Evolutionary conservation across 2,329 filamentous ascomycete genomes (phyloP).

Genomic region (Curvularia verruculosa): DNA sequence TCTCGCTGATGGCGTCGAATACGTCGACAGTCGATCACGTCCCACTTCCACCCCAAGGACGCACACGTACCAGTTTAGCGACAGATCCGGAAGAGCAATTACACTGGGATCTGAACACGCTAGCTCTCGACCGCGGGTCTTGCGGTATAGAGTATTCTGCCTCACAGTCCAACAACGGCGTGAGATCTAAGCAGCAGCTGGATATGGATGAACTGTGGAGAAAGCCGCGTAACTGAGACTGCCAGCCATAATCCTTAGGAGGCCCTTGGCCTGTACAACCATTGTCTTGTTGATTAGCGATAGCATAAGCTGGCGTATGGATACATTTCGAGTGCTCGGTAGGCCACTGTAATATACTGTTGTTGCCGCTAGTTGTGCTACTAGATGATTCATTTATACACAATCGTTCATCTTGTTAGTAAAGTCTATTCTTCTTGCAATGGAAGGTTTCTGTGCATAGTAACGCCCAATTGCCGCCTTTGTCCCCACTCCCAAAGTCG

Average conservation of each 20-base stretch:
- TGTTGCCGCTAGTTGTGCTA: neutral
- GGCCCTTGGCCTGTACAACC: neutral
- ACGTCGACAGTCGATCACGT: constrained; percentile 13
- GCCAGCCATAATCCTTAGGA: neutral
- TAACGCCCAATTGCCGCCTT: neutral
- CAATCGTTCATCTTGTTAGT: neutral
- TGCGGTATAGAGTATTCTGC: constrained; percentile 42
- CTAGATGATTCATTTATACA: neutral
- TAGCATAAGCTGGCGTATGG: constrained; percentile 16
- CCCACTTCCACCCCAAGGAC: constrained; percentile 17
- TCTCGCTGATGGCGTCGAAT: constrained; percentile 37
- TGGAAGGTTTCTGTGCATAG: neutral
- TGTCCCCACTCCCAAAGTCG: neutral
- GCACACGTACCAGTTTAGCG: constrained; percentile 34
- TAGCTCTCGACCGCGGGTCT: constrained; percentile 40
- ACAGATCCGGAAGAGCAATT: constrained; percentile 44
- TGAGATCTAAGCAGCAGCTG: constrained; percentile 17
- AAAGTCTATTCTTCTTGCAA: neutral
- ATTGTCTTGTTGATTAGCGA: constrained; percentile 15
- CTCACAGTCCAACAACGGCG: constrained; percentile 17
- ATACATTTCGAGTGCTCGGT: neutral
- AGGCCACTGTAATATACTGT: neutral
- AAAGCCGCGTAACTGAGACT: constrained; percentile 24
- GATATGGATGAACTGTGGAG: constrained; percentile 36
- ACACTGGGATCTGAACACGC: constrained; percentile 43